phyloP scores from a whole-genome alignment of 2,329 filamentous ascomycete species.

The Hymenoscyphus repandus region DNA sequence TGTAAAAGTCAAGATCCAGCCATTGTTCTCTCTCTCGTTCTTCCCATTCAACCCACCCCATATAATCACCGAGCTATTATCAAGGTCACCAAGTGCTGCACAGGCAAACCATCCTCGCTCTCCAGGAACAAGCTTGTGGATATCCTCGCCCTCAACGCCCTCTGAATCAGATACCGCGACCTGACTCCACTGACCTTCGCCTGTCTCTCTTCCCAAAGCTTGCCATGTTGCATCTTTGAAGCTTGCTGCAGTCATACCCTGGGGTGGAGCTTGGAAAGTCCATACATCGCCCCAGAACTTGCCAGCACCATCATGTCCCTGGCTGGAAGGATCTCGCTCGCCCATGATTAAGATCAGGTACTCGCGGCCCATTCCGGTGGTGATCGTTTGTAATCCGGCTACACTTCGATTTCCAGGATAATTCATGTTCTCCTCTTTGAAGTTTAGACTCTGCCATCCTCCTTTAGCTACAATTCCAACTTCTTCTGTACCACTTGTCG shows the following conservation, averaged over 20 bases:
- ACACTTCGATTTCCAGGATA: slow-evolving; percentile 52
- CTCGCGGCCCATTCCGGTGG: slow-evolving; percentile 54
- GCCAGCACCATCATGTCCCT: slow-evolving; percentile 46
- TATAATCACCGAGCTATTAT: slow-evolving; percentile 53
- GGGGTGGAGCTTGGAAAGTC: slow-evolving; percentile 56
- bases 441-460: slow-evolving; percentile 49
- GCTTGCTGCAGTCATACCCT: slow-evolving; percentile 49
- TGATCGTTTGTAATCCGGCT: slow-evolving; percentile 49
- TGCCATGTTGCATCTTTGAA: slow-evolving; percentile 50
- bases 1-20: slow-evolving; percentile 57
- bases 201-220: slow-evolving; percentile 46
- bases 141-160: slow-evolving; percentile 39
- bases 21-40: slow-evolving; percentile 51
- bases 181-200: slow-evolving; percentile 54
- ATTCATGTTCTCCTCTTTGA: slow-evolving; percentile 36
- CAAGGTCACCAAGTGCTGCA: slow-evolving; percentile 51
- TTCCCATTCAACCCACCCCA: slow-evolving; percentile 53
- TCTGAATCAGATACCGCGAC: slow-evolving; percentile 45
- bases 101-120: slow-evolving; percentile 54
- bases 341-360: slow-evolving; percentile 59
- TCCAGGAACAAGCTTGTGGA: slow-evolving; percentile 41
- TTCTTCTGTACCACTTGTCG: slow-evolving; percentile 43
- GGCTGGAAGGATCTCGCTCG: slow-evolving; percentile 44
- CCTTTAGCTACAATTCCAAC: slow-evolving; percentile 45
- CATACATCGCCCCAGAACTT: slow-evolving; percentile 57